These are phyloP conservation scores for Candida nemodendra DNA, from an alignment of 805 yeast species.

Conservation along the genomic window DNA sequence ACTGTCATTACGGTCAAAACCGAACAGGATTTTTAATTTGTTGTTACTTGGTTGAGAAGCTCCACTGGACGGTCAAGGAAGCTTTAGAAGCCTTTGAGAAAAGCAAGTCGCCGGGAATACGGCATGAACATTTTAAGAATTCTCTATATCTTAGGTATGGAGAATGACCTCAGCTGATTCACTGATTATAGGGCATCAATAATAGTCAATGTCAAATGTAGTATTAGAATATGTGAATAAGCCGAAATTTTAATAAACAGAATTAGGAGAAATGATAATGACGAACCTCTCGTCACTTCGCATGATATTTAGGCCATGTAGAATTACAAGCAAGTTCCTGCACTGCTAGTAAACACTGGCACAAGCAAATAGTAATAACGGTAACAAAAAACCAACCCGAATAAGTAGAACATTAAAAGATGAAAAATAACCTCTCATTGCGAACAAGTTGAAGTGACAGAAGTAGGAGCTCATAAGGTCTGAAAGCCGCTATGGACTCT, in stretches of 20 bases:
- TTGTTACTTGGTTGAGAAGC: conserved; percentile 60
- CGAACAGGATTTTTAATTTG: conserved; percentile 74
- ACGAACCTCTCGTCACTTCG: neutral
- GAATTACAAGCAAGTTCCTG: no score
- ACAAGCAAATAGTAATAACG: conserved; percentile 2
- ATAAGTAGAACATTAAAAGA: no score
- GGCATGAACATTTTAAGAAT: conserved; percentile 75
- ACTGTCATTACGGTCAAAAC: conserved; percentile 82
- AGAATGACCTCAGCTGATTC: no score
- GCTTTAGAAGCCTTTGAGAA: conserved; percentile 58
- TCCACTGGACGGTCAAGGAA: conserved; percentile 59
- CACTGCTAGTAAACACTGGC: conserved; percentile 1
- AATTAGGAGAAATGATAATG: neutral
- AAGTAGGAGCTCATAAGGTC: no score
- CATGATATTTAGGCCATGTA: no score
- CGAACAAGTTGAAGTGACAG: no score
- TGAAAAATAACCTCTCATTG: no score
- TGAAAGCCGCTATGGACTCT: no score
- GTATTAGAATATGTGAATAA: neutral
- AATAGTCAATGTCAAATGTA: neutral
- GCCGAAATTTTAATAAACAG: neutral
- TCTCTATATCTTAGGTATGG: conserved; percentile 67
- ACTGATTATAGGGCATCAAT: no score
- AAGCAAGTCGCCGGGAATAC: conserved; percentile 69
- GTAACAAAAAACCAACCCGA: no score